Percentiles rank a stretch among this genome's conserved stretches.
These are phyloP conservation scores for Brettanomyces nanus DNA, from an alignment of 805 yeast species.

Conservation along the genomic window DNA sequence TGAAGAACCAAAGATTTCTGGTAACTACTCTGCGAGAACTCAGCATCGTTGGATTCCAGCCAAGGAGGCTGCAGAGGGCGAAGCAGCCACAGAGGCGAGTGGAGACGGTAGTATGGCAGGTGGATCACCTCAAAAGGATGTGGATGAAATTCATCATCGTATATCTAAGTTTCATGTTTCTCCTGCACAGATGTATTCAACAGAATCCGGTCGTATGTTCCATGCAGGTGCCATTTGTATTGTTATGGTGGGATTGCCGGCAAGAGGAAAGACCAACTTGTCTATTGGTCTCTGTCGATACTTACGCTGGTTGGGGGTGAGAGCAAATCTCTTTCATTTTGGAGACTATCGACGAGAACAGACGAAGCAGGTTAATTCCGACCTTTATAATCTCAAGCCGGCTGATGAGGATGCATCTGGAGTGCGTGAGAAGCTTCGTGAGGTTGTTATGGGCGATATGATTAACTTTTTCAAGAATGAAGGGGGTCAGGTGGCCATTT, in stretches of 20 bases:
- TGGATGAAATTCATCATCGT: slow-evolving; percentile 62
- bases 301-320: slow-evolving; percentile 93
- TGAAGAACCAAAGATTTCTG: slow-evolving; percentile 36
- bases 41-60: slow-evolving; percentile 40
- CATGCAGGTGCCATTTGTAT: slow-evolving; percentile 94
- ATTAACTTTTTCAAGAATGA: slow-evolving; percentile 60
- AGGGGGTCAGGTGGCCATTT: slow-evolving; percentile 90
- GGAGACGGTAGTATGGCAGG: not conserved
- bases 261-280: slow-evolving; percentile 89
- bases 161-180: slow-evolving; percentile 59
- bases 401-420: slow-evolving; percentile 35
- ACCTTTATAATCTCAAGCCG: slow-evolving; percentile 57
- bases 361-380: slow-evolving; percentile 51
- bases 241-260: slow-evolving; percentile 87
- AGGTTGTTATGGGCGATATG: slow-evolving; percentile 63
- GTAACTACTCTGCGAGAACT: slow-evolving; percentile 50
- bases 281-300: slow-evolving; percentile 89
- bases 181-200: slow-evolving; percentile 89
- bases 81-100: not conserved
- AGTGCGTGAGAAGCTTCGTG: slow-evolving; percentile 50
- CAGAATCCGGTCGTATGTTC: slow-evolving; percentile 85
- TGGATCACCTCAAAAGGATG: slow-evolving; percentile 12
- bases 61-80: slow-evolving; percentile 5
- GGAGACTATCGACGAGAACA: slow-evolving; percentile 77
- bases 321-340: slow-evolving; percentile 83